Evolutionary conservation across 2,329 filamentous ascomycete species (phyloP).

Genomic region (Triangularia verruculosa): DNA sequence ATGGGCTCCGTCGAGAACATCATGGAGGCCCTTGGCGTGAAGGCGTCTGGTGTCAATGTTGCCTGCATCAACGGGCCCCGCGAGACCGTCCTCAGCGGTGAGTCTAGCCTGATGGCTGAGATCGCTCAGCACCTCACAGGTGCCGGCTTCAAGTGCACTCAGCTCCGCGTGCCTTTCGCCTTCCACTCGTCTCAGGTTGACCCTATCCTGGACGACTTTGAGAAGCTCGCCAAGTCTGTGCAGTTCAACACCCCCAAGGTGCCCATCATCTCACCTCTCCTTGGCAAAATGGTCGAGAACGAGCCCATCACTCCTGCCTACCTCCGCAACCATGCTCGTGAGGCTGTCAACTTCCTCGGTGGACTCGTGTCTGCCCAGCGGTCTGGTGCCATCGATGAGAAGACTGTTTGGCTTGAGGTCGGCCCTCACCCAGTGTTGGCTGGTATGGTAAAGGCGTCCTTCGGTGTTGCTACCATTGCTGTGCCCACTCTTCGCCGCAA

Average conservation of each 20-base stretch:
- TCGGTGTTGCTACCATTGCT: slow-evolving; percentile 52
- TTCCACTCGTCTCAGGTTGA: slow-evolving; percentile 55
- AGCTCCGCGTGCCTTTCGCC: slow-evolving; percentile 50
- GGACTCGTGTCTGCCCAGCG: slow-evolving; percentile 59
- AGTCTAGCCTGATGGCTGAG: slow-evolving; percentile 40
- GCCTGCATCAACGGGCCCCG: slow-evolving; percentile 75
- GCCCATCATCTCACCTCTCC: slow-evolving; percentile 66
- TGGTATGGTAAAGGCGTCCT: slow-evolving; percentile 64
- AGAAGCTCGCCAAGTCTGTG: slow-evolving; percentile 41
- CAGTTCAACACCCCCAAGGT: slow-evolving; percentile 46
- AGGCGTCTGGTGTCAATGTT: slow-evolving; percentile 42
- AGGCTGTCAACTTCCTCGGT: slow-evolving; percentile 66
- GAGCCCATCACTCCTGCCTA: slow-evolving; percentile 60
- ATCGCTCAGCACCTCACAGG: slow-evolving; percentile 40
- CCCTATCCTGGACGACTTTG: slow-evolving; percentile 56
- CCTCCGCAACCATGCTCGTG: slow-evolving; percentile 61
- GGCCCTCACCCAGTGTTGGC: slow-evolving; percentile 71
- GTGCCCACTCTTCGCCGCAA: slow-evolving; percentile 60
- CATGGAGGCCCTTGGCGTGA: slow-evolving; percentile 48
- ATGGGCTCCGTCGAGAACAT: slow-evolving; percentile 51
- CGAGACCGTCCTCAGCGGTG: slow-evolving; percentile 67
- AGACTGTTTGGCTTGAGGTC: slow-evolving; percentile 69
- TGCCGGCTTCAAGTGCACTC: slow-evolving; percentile 42
- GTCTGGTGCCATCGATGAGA: slow-evolving; percentile 58
- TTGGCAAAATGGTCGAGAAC: slow-evolving; percentile 57